phyloP scores from a whole-genome alignment of 2,329 filamentous ascomycete species.

The Verticillium albo-atrum region DNA sequence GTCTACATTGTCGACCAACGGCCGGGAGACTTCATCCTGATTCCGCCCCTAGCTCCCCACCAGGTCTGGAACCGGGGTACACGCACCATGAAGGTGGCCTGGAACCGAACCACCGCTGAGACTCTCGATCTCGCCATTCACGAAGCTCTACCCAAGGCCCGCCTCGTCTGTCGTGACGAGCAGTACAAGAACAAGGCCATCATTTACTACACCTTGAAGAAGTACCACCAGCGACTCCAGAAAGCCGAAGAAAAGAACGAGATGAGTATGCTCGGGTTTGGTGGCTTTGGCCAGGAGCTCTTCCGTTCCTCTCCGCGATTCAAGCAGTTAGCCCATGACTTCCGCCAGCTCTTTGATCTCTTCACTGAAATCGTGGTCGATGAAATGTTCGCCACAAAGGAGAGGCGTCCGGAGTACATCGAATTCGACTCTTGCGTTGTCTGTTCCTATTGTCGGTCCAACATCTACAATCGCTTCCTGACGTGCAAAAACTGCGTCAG shows the following conservation, averaged over 20 bases:
- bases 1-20: slow-evolving; percentile 91
- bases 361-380: slow-evolving; percentile 77
- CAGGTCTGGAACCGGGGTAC: slow-evolving; percentile 98
- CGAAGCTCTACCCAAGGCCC: slow-evolving; percentile 83
- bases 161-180: slow-evolving; percentile 91
- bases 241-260: slow-evolving; percentile 47
- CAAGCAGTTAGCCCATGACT: slow-evolving; percentile 74
- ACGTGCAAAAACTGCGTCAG: slow-evolving; percentile 84
- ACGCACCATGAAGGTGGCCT: slow-evolving; percentile 93
- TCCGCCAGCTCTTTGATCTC: slow-evolving; percentile 72
- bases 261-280: slow-evolving; percentile 37
- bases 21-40: slow-evolving; percentile 86
- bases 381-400: slow-evolving; percentile 75
- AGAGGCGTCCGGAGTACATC: slow-evolving; percentile 69
- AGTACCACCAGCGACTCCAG: slow-evolving; percentile 65
- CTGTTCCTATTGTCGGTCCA: slow-evolving; percentile 91
- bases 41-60: slow-evolving; percentile 89
- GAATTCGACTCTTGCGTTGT: slow-evolving; percentile 88
- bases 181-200: slow-evolving; percentile 99
- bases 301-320: slow-evolving; percentile 39
- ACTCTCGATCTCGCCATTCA: slow-evolving; percentile 81
- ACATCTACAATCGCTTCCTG: slow-evolving; percentile 95
- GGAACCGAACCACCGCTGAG: slow-evolving; percentile 92
- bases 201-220: slow-evolving; percentile 78
- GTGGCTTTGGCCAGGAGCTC: slow-evolving; percentile 44